Evolutionary conservation across 306 rosid genomes (phyloP), one percentile per base, ranked within the genome.

Genomic region (Rosa lucieae): DNA sequence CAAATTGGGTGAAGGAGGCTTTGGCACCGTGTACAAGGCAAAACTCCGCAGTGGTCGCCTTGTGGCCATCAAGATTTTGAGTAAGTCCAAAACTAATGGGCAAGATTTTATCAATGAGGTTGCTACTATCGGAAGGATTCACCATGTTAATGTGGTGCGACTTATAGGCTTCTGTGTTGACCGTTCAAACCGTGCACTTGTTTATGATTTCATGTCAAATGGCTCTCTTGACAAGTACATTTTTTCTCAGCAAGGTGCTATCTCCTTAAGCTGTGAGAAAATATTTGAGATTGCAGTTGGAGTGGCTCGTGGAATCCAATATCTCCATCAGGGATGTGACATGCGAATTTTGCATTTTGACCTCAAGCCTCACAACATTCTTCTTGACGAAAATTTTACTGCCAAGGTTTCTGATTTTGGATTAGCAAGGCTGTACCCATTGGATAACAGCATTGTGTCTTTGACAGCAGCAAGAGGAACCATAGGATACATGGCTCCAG

Each of bases 301-400:
- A 59, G 37, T 59, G 66, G 66, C 35, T 59, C 37, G 5, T 21
- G 66, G 66, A n/a, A 59, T 59, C 23, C 66, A 59, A 23, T 59
- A 59, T 59, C 66, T 59, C 11, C 66, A 59, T 23, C 66, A 59
- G 23, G 66, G 66, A 59, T 59, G 66, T 10, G 37, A 59, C 35
- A 21, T 59, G 66, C 66, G 7, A 59, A 59, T 59, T 23, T 23
- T 59, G 35, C 37, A 59, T 23, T 59, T 23, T 21, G 66, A 59
- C 66, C 29, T 59, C 66, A 59, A 59, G 66, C 66, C 66, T 59
- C 66, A 59, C 66, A 59, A 59, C 35, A 59, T 59, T 59, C 66
- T 59, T 59, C 66, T 59, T 0, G 35, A 59, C 5, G 66, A 59
- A 15, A 59, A 59, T 10, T 59, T 59, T 59, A 59, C 37, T 59